Evolutionary conservation across 805 yeast genomes (phyloP), one percentile per base, ranked within the genome.

Genomic region (Candida anglica): DNA sequence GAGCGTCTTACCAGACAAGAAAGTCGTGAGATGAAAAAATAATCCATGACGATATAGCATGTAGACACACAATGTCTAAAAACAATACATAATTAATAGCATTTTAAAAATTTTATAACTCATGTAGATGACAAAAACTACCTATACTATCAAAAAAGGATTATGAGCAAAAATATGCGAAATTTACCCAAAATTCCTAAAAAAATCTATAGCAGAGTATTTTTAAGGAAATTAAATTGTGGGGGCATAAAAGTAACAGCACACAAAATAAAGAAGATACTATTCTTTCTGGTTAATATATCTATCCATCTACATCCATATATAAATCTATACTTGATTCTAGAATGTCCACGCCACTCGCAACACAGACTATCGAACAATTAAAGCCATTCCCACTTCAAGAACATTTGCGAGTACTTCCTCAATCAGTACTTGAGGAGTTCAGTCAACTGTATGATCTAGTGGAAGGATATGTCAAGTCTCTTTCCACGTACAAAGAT

Each of bases 401-500:
- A 5, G 46, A 46, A 28, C 40, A 47, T 8, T 33, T 66, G 14
- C 51, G 46, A n/a, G 37, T 50, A 6, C 49, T 66, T 13, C 71
- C 71, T 5, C 32, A 33, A 4, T 35, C 44, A 6, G 40, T 50
- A 15, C 33, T 61, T 10, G 39, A 50, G 16, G 51, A 55, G 30
- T 56, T 66, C 30, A 40, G 47, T 19, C 29, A 47, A 11, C 56
- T 52, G 48, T 51, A 59, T 26, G 52, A 46, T 13, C 45, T 60
- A 25, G 47, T 64, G 14, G 42, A 38, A 17, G 69, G 70, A 2
- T 59, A 58, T 40, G 40, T 59, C 24, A 48, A 53, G 32, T 42
- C 47, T 24, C 48, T 59, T 6, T 40, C 40, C 3, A 38, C 44
- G 11, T 61, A 54, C 38, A 40, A 41, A 23, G 32, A 26, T 10